A percentile compares a stretch with the other conserved stretches of the same genome.
Conservation (phyloP, 2,329 filamentous ascomycete genomes). For the Byssoonygena ceratinophila region DNA sequence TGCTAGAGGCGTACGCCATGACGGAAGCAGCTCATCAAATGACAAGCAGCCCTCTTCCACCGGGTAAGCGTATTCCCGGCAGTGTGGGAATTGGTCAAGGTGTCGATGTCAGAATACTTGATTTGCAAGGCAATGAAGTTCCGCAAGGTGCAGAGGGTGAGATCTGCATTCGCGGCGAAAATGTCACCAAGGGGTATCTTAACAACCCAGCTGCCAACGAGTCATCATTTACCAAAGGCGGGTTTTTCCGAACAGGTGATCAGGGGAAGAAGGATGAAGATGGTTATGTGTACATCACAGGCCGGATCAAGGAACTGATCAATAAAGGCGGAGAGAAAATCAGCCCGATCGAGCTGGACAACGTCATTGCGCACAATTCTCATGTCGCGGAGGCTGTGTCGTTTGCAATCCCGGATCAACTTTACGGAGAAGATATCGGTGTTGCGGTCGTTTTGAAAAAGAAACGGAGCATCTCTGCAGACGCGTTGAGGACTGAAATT, state of each 20-base stretch:
- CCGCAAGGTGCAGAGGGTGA: constrained; percentile 62
- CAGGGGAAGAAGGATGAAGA: constrained; percentile 71
- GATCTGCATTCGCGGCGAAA: constrained; percentile 71
- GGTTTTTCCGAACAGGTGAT: constrained; percentile 81
- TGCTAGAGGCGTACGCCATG: constrained; percentile 87
- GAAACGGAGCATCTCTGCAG: constrained; percentile 45
- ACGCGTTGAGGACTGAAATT: constrained; percentile 59
- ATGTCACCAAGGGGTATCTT: constrained; percentile 74
- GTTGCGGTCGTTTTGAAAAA: constrained; percentile 65
- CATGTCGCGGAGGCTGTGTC: constrained; percentile 67
- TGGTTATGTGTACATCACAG: constrained; percentile 75
- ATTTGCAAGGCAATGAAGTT: constrained; percentile 57
- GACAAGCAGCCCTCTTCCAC: constrained; percentile 53
- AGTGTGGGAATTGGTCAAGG: constrained; percentile 75
- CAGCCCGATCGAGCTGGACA: constrained; percentile 77
- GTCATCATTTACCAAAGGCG: constrained; percentile 59
- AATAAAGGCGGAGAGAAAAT: constrained; percentile 86
- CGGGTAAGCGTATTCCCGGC: constrained; percentile 64
- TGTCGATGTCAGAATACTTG: constrained; percentile 68
- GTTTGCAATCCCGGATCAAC: constrained; percentile 70
- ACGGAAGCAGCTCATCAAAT: constrained; percentile 61
- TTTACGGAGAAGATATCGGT: constrained; percentile 73
- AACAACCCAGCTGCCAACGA: constrained; percentile 71
- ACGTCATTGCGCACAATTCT: constrained; percentile 63
- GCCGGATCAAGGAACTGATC: constrained; percentile 88